Conservation (phyloP, 1,284 basidiomycete genomes). For the Pyrrhoderma lamaoense region DNA sequence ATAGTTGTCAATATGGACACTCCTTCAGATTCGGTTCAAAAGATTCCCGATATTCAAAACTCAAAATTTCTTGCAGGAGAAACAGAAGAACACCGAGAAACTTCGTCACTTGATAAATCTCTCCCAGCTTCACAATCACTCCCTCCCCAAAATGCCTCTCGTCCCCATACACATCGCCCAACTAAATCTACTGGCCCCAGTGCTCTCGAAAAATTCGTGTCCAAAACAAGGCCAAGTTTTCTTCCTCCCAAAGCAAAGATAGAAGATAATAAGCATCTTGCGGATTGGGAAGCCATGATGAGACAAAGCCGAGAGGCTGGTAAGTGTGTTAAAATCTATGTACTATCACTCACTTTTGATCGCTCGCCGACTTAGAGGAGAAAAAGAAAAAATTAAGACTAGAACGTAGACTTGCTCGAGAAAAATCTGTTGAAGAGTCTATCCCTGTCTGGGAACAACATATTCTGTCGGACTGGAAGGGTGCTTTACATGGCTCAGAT, state of each 20-base stretch:
- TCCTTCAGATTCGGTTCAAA: slow-evolving; percentile 14
- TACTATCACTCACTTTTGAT: neutral
- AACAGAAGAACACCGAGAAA: neutral
- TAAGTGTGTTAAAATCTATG: slow-evolving; percentile 43
- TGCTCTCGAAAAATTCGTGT: slow-evolving; percentile 64
- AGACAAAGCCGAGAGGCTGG: slow-evolving; percentile 64
- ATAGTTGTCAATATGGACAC: slow-evolving; percentile 20
- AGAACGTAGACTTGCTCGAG: slow-evolving; percentile 59
- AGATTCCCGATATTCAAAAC: slow-evolving; percentile 23
- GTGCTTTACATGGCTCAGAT: slow-evolving; percentile 55
- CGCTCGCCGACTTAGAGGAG: slow-evolving; percentile 47
- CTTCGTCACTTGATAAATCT: neutral
- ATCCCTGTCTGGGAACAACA: slow-evolving; percentile 71
- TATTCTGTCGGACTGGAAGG: slow-evolving; percentile 79
- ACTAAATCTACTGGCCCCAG: slow-evolving; percentile 57
- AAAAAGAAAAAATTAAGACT: slow-evolving; percentile 56
- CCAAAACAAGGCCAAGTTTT: slow-evolving; percentile 72
- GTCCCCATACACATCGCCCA: slow-evolving; percentile 32
- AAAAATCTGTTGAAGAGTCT: slow-evolving; percentile 62
- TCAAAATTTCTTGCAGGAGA: neutral
- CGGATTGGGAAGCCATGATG: slow-evolving; percentile 94
- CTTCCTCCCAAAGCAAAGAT: slow-evolving; percentile 77
- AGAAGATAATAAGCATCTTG: slow-evolving; percentile 81
- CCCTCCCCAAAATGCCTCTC: slow-evolving; percentile 22
- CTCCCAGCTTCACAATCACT: slow-evolving; percentile 19